Evolutionary conservation across 2,329 filamentous ascomycete species (phyloP), one percentile per base, ranked within the genome.

Genomic region (Basipetospora chlamydospora): DNA sequence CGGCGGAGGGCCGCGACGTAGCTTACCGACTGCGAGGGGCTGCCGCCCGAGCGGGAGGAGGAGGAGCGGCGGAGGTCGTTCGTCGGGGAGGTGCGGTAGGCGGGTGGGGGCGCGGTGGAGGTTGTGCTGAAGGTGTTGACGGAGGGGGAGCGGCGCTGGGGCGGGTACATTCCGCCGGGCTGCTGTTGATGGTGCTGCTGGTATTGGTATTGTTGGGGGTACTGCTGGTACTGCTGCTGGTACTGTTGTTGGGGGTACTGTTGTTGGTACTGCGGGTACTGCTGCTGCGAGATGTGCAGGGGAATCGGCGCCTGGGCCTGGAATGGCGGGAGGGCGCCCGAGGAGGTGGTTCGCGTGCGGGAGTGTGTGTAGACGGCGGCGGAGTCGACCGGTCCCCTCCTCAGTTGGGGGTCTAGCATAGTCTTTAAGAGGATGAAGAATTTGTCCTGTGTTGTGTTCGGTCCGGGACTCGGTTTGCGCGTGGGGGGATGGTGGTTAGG

Each of bases 1-100:
- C 87, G 88, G 43, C 90, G 77, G 61, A 98, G 79, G n/a, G 95
- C 69, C 25, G 90, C 87, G 35, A 98, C 90, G 57, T 98, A 98
- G 44, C 85, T 78, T n/a, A 69, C 69, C 2, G 61, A 42, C 72
- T 64, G 16, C 56, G 39, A 4, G 49, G 44, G 6, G 22, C 22
- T 11, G 32, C 63, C 63, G 43, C 69, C 72, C 16, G 84, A 92
- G 48, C 84, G 77, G 35, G 80, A 81, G 3, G 85, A 93, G 21
- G 77, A 83, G 20, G 84, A 92, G 45, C 86, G 75, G 41, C 81
- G 77, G 33, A 79, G 60, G 55, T 79, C 72, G 53, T 51, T 63
- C 33, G 53, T 66, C 44, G 66, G 62, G 41, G 74, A 66, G 41
- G 61, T 69, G 46, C 69, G 67, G 53, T 70, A 72, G 46, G 61